Evolutionary conservation across 2,329 filamentous ascomycete species (phyloP).

Genomic region (Penicillium sp.): DNA sequence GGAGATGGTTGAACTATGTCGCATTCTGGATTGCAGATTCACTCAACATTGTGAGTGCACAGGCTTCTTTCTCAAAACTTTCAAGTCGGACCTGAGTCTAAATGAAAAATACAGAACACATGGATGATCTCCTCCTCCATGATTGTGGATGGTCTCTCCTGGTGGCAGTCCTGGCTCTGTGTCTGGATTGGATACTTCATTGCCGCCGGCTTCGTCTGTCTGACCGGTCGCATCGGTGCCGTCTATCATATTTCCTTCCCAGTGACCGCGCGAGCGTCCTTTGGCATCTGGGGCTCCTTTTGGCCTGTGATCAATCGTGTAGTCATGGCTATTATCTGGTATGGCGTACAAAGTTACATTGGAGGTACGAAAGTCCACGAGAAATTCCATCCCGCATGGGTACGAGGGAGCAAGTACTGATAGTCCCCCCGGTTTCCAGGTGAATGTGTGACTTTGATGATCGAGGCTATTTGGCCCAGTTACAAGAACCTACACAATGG

Average conservation of each 20-base stretch:
- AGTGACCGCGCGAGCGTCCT: constrained; percentile 74
- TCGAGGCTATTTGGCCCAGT: constrained; percentile 74
- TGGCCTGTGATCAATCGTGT: constrained; percentile 90
- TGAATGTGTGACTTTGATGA: constrained; percentile 85
- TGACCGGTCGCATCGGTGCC: constrained; percentile 82
- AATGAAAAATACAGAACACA: constrained; percentile 62
- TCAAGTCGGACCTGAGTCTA: not conserved
- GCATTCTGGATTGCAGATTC: constrained; percentile 85
- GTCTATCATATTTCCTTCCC: constrained; percentile 89
- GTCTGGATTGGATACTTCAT: constrained; percentile 86
- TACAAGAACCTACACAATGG: constrained; percentile 67
- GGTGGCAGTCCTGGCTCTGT: constrained; percentile 91
- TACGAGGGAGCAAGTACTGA: not conserved
- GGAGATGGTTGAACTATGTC: constrained; percentile 86
- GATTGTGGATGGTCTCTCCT: constrained; percentile 76
- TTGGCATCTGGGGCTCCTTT: constrained; percentile 85
- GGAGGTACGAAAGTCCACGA: constrained; percentile 54
- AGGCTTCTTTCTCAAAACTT: not conserved
- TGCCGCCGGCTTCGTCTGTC: constrained; percentile 72
- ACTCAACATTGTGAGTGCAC: constrained; percentile 69
- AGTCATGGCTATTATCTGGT: constrained; percentile 88
- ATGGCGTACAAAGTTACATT: constrained; percentile 75
- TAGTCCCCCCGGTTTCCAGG: constrained; percentile 47
- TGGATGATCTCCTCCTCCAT: constrained; percentile 92
- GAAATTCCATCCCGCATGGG: not conserved